Base-by-base conservation (phyloP, 2,329 filamentous ascomycete species). In the Diplodia sapinea region DNA sequence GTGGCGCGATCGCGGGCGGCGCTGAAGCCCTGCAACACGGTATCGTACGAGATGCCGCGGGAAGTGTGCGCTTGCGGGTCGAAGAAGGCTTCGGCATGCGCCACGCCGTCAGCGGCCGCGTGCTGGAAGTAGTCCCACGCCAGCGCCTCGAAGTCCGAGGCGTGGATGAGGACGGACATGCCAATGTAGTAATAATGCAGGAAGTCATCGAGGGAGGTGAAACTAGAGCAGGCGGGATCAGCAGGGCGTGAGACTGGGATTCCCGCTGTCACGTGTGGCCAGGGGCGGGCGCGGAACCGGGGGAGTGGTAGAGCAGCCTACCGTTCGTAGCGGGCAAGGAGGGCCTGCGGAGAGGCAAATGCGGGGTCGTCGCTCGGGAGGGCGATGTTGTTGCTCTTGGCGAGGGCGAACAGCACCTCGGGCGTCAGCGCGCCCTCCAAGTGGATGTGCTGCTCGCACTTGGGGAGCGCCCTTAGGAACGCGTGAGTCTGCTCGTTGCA, bases 391-490 rank as follows among this genome's bases (percentile, higher is more conserved):
- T 94, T 93, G 73, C 86, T 86, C 43, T 80, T 75, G 6, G 91
- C 89, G 5, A 94, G 86, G 36, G 82, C 74, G 81, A 93, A 94
- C 70, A 93, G 86, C 49, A 93, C 82, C 66, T 84, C 80, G 1
- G 91, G 90, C 50, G 88, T 88, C 47, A 94, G 84, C 13, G 89
- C 89, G 66, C 91, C 91, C 78, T 94, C 91, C 40, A 94, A 84
- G 76, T 94, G 91, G 65, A 94, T 86, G 79, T 94, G 91, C 75
- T 93, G 91, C 77, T 94, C 91, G 79, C 89, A 91, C 82, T 94
- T 94, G 70, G 91, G 91, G 36, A 94, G 85, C 38, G 84, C 84
- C 63, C 81, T 78, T 47, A 93, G 83, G 75, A 92, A 88, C 51
- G 82, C 76, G 78, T 88, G 87, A 63, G 87, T 78, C 15, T 79